These are phyloP conservation scores for Diaporthe ilicicola DNA, from an alignment of 2,329 filamentous ascomycete species.

Conservation along the genomic window DNA sequence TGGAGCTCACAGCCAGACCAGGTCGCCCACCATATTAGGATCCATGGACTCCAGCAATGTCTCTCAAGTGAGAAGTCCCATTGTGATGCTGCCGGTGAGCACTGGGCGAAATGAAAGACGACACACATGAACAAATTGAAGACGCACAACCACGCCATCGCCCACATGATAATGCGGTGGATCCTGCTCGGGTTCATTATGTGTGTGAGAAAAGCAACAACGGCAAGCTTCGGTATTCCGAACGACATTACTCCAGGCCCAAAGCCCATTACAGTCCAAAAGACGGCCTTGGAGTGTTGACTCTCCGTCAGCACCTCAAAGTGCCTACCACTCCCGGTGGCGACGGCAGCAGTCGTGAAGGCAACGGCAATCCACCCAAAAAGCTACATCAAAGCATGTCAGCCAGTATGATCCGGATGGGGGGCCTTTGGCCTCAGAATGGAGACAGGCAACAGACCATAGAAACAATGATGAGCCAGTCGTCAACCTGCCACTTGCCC, in stretches of 20 bases:
- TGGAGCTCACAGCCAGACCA: conserved; percentile 47
- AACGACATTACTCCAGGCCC: conserved; percentile 49
- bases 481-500: conserved; percentile 46
- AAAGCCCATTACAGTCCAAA: conserved; percentile 49
- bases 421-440: too few species aligned
- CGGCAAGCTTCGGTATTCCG: conserved; percentile 51
- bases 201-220: conserved; percentile 48
- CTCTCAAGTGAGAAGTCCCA: conserved; percentile 47
- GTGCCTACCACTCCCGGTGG: conserved; percentile 50
- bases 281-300: conserved; percentile 42
- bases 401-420: background rate
- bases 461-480: conserved; percentile 46
- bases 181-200: conserved; percentile 47
- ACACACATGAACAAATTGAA: conserved; percentile 46
- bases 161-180: conserved; percentile 49
- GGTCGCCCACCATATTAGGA: conserved; percentile 50
- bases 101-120: conserved; percentile 52
- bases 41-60: conserved; percentile 45
- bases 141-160: conserved; percentile 36
- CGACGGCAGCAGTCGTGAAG: conserved; percentile 44
- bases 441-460: conserved; percentile 38
- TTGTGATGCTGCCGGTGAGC: conserved; percentile 47
- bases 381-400: conserved; percentile 35
- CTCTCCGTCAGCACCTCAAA: conserved; percentile 41
- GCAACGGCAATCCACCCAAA: conserved; percentile 45